These are phyloP conservation scores for Fomitopsis pulvina DNA, from an alignment of 768 basidiomycete species.

Conservation along the genomic window DNA sequence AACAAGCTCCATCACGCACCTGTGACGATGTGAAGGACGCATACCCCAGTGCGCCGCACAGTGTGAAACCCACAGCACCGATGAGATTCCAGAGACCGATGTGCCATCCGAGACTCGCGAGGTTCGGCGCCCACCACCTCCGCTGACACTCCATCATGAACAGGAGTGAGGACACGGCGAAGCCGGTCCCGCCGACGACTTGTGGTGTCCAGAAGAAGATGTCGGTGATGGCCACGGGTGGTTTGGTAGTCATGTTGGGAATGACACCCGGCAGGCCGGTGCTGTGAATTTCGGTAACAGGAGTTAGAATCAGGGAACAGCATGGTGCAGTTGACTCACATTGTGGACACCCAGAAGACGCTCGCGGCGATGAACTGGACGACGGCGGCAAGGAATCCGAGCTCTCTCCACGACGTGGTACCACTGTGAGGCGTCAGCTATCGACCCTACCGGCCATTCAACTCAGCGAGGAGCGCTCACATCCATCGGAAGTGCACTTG, in stretches of 20 bases:
- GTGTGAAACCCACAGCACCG: conserved; percentile 50
- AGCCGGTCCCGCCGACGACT: conserved; percentile 54
- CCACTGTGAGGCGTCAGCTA: conserved; percentile 10
- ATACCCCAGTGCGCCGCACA: conserved; percentile 54
- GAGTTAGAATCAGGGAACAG: too few species aligned
- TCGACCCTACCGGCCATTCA: conserved; percentile 7
- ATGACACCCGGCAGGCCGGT: conserved; percentile 38
- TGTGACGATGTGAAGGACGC: conserved; percentile 19
- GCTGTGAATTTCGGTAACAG: too few species aligned
- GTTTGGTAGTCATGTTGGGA: conserved; percentile 20
- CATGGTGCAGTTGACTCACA: conserved; percentile 16
- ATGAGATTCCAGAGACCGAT: conserved; percentile 51
- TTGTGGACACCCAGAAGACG: conserved; percentile 49
- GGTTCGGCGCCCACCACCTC: conserved; percentile 45
- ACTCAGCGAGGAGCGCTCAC: conserved; percentile 21
- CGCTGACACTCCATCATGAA: conserved; percentile 51
- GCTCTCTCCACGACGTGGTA: conserved; percentile 26
- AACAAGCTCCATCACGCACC: conserved; percentile 2
- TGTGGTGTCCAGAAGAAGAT: conserved; percentile 59
- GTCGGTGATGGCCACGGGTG: conserved; percentile 30
- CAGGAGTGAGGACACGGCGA: conserved; percentile 42
- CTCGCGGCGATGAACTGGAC: conserved; percentile 49
- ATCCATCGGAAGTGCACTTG: conserved; percentile 11
- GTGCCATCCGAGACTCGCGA: conserved; percentile 43
- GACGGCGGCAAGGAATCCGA: conserved; percentile 44